Evolutionary conservation across 2,329 filamentous ascomycete species (phyloP), one percentile per base, ranked within the genome.

Genomic region (Byssoonygena ceratinophila): DNA sequence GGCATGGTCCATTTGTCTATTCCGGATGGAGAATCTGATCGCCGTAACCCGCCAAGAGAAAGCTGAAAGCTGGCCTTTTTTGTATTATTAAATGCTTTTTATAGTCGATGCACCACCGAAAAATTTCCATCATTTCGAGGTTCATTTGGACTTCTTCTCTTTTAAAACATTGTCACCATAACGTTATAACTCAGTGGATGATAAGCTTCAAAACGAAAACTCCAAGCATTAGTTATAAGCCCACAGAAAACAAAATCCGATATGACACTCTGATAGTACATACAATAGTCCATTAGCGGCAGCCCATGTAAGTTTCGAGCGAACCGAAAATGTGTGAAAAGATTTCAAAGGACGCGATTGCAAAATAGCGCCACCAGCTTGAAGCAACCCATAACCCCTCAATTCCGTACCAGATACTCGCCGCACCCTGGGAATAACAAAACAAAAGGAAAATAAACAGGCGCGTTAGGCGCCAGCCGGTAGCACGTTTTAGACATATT

Each of bases 321-420:
- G 16, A 39, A 29, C 49, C 49, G 31, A 32, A 51, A 51, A 25
- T 14, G 27, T 32, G 27, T 7, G 11, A 51, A 51, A 37, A 23
- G 11, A 14, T 16, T 43, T 20, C 18, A 25, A 37, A 14, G 45
- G 20, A 36, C 20, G 31, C 45, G 20, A 25, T 27, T 37, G 31
- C 37, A 34, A 50, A 50, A 40, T 41, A 23, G 41, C 49, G 49
- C 49, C 49, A 45, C 49, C 49, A 14, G 39, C 32, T 51, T 37
- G 20, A 51, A 44, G 20, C 47, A 50, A 31, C 11, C 37, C 47
- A 22, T 50, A 50, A 43, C 18, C 49, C 39, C 49, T n/a, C 45
- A 45, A 36, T 45, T 29, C 49, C 31, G 14, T 45, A 36, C 49
- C 39, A 12, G 32, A 51, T 39, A 45, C 27, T 45, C 49, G 40